Conservation (phyloP, 768 basidiomycete species). For the Grammothele lineata region DNA sequence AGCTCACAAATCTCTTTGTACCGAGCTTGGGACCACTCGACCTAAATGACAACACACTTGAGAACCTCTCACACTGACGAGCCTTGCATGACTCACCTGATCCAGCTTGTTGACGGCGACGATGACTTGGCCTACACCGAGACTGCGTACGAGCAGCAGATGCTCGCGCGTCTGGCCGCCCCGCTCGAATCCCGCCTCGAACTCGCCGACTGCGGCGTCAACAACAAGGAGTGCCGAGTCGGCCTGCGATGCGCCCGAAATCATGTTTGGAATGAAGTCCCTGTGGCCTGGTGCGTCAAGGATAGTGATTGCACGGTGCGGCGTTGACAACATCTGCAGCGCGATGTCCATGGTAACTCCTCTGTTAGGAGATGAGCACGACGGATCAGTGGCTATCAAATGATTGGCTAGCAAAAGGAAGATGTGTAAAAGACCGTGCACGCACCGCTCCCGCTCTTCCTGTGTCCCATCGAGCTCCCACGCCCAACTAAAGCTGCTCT, state of each 20-base stretch:
- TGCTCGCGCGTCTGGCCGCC: constrained; percentile 97
- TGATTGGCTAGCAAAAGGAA: neutral
- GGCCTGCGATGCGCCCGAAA: constrained; percentile 95
- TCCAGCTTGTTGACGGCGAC: constrained; percentile 96
- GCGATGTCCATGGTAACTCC: constrained; percentile 99
- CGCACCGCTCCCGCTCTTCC: constrained; percentile 89
- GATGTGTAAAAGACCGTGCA: no score
- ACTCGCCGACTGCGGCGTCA: constrained; percentile 86
- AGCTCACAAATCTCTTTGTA: constrained; percentile 80
- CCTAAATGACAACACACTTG: no score
- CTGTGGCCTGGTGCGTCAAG: constrained; percentile 96
- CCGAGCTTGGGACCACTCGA: constrained; percentile 78
- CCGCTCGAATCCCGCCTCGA: constrained; percentile 91
- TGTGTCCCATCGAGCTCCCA: constrained; percentile 93
- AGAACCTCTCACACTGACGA: no score
- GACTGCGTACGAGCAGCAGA: constrained; percentile 82
- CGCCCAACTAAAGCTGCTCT: constrained; percentile 95
- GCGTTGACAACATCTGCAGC: constrained; percentile 69
- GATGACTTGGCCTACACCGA: constrained; percentile 88
- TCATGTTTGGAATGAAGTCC: constrained; percentile 99
- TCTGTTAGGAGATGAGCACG: constrained; percentile 35
- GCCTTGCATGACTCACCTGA: constrained; percentile 53
- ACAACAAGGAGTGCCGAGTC: constrained; percentile 93
- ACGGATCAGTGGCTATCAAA: neutral
- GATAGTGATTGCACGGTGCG: constrained; percentile 79